Conservation (phyloP, 768 basidiomycete species). For the Clavulina sp. region DNA sequence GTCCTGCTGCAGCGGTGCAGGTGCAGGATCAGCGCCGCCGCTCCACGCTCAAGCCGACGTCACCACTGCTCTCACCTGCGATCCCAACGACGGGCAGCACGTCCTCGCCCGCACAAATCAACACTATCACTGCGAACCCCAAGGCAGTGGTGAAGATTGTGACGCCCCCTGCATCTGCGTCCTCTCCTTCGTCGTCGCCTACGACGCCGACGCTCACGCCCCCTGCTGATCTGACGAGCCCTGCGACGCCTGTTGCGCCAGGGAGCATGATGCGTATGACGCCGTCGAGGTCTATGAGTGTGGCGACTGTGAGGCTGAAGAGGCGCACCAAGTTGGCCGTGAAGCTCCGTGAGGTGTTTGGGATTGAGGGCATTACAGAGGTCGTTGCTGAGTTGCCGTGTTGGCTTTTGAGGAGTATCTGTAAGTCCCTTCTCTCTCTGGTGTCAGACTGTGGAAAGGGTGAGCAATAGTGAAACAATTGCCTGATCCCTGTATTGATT, state of each 20-base stretch:
- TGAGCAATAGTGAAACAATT: background rate
- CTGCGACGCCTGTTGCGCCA: background rate
- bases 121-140: no score
- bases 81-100: no score
- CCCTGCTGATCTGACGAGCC: no score
- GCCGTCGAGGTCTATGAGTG: conserved; percentile 34
- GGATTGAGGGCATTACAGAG: conserved; percentile 61
- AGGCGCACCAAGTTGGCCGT: conserved; percentile 61
- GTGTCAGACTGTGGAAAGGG: no score
- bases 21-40: background rate
- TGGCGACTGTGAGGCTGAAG: conserved; percentile 53
- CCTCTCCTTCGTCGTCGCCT: no score
- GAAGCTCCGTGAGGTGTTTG: conserved; percentile 80
- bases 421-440: conserved; percentile 34
- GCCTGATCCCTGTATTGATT: background rate
- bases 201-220: no score
- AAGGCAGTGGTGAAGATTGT: no score
- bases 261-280: background rate
- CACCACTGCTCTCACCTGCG: no score
- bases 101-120: no score
- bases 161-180: no score
- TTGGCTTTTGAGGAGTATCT: conserved; percentile 76
- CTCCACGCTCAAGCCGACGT: no score
- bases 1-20: background rate
- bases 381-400: conserved; percentile 88